A percentile compares a stretch with the other conserved stretches of the same genome.
phyloP scores from a whole-genome alignment of 371 early-diverging fungal genomes.

The Nematocida displodere region DNA sequence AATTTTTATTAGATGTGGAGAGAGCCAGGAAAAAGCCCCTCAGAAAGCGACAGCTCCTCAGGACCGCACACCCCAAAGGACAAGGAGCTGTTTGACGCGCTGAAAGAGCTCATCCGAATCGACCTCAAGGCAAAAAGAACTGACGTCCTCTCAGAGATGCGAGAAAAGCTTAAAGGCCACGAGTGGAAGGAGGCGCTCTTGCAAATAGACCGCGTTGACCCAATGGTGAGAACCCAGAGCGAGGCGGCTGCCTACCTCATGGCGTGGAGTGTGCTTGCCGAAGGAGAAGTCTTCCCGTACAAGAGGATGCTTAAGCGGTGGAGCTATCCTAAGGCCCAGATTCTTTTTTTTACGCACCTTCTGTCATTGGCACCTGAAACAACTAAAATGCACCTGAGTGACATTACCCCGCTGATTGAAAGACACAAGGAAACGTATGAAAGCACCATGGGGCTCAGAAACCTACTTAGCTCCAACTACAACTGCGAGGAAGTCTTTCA shows the following conservation, averaged over 20 bases:
- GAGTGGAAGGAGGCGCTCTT: slow-evolving; percentile 23
- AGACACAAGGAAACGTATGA: slow-evolving; percentile 33
- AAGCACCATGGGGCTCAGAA: slow-evolving; percentile 4
- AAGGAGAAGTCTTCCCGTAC: slow-evolving; percentile 5
- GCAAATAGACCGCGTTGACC: slow-evolving; percentile 24
- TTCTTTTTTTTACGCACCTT: neutral
- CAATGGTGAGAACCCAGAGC: neutral
- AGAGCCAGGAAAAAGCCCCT: slow-evolving; percentile 20
- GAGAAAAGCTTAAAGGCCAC: neutral
- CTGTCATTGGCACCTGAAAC: slow-evolving; percentile 27
- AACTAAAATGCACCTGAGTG: neutral
- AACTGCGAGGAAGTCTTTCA: slow-evolving; percentile 32
- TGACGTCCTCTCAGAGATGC: neutral
- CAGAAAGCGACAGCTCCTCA: slow-evolving; percentile 10
- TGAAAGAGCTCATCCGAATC: neutral
- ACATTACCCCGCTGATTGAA: slow-evolving; percentile 33
- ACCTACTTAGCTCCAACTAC: slow-evolving; percentile 33
- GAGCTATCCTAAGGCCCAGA: slow-evolving; percentile 30
- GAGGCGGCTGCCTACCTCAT: slow-evolving; percentile 20
- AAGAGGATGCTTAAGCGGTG: slow-evolving; percentile 26
- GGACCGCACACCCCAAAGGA: neutral
- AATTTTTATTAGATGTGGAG: slow-evolving; percentile 48
- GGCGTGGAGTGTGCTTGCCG: neutral
- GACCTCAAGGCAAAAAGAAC: neutral
- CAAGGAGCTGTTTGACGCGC: neutral